Conservation (phyloP, 305 asterid species). For the Solanum chacoense region DNA sequence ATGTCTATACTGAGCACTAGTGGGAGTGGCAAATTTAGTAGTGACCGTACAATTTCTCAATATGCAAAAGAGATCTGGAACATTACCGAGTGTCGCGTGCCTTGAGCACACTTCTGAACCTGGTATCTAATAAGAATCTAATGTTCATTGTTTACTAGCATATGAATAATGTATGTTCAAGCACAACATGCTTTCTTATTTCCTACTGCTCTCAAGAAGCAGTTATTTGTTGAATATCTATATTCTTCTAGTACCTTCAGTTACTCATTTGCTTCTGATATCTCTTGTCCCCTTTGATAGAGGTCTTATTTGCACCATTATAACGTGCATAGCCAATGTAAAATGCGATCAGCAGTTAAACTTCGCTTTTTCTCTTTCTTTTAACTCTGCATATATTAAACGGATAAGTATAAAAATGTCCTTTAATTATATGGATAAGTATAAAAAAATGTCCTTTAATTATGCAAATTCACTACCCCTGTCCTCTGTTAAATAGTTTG, state of each 20-base stretch:
- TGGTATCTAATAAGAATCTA: background rate
- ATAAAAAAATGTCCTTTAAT: background rate
- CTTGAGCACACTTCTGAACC: conserved; percentile 8
- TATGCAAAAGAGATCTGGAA: conserved; percentile 94
- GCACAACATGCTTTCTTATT: background rate
- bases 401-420: background rate
- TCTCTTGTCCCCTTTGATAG: background rate
- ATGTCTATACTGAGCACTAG: conserved; percentile 97
- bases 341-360: background rate
- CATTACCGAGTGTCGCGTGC: conserved; percentile 47
- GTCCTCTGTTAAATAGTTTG: background rate
- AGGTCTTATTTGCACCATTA: background rate
- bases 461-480: background rate
- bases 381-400: background rate
- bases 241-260: background rate
- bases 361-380: background rate
- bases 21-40: conserved; percentile 93
- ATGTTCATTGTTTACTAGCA: background rate
- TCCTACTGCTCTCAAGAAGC: background rate
- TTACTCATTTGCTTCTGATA: background rate
- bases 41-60: conserved; percentile 90
- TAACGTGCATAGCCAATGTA: background rate
- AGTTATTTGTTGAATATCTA: background rate
- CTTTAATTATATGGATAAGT: background rate
- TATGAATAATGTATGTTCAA: background rate